Evolutionary conservation across 495 filamentous ascomycete genomes (phyloP), one percentile per base, ranked within the genome.

Genomic region (Thozetella sp.): DNA sequence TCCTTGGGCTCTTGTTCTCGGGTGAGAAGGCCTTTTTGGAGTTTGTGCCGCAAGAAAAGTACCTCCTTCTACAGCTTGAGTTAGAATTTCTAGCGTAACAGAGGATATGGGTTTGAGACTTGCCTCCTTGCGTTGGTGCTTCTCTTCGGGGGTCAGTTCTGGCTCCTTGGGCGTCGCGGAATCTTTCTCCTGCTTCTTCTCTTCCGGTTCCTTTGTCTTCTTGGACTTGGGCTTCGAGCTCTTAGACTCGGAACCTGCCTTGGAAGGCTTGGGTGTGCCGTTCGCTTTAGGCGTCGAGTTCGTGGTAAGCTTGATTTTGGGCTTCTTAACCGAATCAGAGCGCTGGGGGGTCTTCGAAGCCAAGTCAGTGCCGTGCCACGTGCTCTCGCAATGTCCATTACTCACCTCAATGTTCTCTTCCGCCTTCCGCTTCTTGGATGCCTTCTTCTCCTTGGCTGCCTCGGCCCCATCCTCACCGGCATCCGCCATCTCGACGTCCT

Each of bases 1-100:
- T 90, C 89, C 75, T 92, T 89, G 19, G 93, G 93, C 22, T 86
- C 83, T 54, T 87, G 83, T 58, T 96, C 92, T 19, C 89, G 83
- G 17, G 89, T 90, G 20, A 97, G 84, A 63, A 97, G 91, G 0
- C 92, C 93, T 69, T 93, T 93, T 69, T 97, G 93, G 22, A 97
- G 87, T 69, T 90, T 89, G 76, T 97, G 93, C 53, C 93, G 88
- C 43, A 94, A 80, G 75, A 92, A 96, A 3, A 96, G 76, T 22
- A 97, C 90, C 53, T 86, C 83, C 58, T 83, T 84, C 81, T 86
- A 20, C 19, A 9, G n/a, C 12, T 52, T 66, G 26, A 66, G 64
- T 67, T 30, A 67, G 65, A n/a, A 26, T 3, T 26, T 15, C 17
- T 1, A 22, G 45, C 20, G 11, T 45, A 48, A n/a, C 22, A 12